Percentiles rank a stretch among this genome's conserved stretches.
Evolutionary conservation across 352 stramenopile species (phyloP).

Genomic region (Globisporangium nodosum): DNA sequence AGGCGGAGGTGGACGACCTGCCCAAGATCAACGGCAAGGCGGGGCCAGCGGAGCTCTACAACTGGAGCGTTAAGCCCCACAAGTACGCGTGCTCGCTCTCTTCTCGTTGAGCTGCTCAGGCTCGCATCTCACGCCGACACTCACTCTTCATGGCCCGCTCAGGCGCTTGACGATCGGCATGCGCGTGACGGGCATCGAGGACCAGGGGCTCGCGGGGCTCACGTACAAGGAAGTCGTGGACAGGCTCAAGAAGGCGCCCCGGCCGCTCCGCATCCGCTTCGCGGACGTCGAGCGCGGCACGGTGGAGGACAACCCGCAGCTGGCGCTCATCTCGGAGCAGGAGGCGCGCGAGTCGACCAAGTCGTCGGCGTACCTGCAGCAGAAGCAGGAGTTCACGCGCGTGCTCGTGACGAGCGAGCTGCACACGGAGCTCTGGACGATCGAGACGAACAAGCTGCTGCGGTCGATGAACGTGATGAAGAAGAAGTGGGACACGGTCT

Average conservation of each 20-base stretch:
- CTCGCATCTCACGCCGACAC: neutral
- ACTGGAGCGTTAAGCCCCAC: constrained; percentile 85
- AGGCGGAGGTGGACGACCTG: constrained; percentile 85
- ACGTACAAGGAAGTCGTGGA: constrained; percentile 83
- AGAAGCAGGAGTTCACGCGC: constrained; percentile 78
- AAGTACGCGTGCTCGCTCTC: constrained; percentile 24
- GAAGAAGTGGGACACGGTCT: constrained; percentile 74
- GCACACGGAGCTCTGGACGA: constrained; percentile 80
- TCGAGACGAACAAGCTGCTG: constrained; percentile 80
- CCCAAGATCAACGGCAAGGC: constrained; percentile 85
- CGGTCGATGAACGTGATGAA: constrained; percentile 41
- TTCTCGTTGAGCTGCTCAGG: no score
- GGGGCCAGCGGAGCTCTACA: constrained; percentile 80
- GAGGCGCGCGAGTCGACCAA: constrained; percentile 22
- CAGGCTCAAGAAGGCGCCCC: constrained; percentile 62
- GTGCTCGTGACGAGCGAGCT: constrained; percentile 77
- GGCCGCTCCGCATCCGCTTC: constrained; percentile 76
- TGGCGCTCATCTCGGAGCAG: constrained; percentile 17
- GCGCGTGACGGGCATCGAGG: constrained; percentile 77
- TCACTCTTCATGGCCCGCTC: neutral
- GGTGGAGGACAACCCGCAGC: constrained; percentile 61
- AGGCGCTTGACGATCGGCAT: constrained; percentile 77
- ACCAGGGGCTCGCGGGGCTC: constrained; percentile 55
- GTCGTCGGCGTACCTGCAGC: constrained; percentile 64
- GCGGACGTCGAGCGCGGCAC: constrained; percentile 77